Conservation (phyloP, 2,329 filamentous ascomycete genomes). For the Sporothrix luriei region DNA sequence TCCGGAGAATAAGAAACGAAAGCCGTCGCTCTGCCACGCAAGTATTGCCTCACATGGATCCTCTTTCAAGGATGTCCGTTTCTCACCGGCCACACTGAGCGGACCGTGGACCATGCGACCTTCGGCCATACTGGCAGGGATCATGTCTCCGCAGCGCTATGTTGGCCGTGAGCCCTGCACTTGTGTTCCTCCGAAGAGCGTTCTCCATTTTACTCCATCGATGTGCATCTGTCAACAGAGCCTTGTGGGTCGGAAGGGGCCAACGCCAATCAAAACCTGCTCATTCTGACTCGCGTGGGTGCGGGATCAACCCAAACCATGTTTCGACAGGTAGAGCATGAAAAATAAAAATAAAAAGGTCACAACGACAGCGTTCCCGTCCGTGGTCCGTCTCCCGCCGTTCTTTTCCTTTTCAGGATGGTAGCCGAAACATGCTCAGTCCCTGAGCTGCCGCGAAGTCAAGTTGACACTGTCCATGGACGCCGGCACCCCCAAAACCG, state of each 20-base stretch:
- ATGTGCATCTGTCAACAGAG: slow-evolving; percentile 4
- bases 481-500: background rate
- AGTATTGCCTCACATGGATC: background rate
- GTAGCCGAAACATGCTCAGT: background rate
- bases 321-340: background rate
- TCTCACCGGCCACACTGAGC: background rate
- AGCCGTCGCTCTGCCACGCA: background rate
- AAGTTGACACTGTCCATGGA: background rate
- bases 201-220: background rate
- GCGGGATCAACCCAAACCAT: background rate
- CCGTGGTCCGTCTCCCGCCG: background rate
- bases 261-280: slow-evolving; percentile 18
- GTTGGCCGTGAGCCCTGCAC: background rate
- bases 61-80: background rate
- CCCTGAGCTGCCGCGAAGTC: no score
- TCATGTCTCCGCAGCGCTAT: background rate
- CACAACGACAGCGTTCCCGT: no score
- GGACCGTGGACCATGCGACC: background rate
- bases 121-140: background rate
- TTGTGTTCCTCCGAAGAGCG: background rate
- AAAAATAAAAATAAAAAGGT: background rate
- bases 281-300: slow-evolving; percentile 14
- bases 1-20: slow-evolving; percentile 1
- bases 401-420: background rate
- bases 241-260: background rate